Percentiles rank a stretch among this genome's conserved stretches.
Conservation (phyloP, 2,329 filamentous ascomycete species). For the Hawksworthiomyces lignivorus region DNA sequence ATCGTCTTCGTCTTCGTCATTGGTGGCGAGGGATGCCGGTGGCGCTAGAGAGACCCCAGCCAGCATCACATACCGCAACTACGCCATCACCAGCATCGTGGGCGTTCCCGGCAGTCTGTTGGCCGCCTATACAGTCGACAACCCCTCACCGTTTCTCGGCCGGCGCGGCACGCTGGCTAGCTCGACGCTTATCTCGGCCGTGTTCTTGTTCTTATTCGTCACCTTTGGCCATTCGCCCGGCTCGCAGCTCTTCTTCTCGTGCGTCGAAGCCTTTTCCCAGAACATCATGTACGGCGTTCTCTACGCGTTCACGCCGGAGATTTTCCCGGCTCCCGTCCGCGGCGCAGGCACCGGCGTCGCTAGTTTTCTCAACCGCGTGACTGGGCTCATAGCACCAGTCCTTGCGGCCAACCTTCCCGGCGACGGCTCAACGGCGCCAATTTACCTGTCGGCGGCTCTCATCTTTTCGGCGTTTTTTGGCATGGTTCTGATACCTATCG, state of each 20-base stretch:
- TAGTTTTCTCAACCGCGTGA: constrained; percentile 61
- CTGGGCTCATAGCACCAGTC: constrained; percentile 61
- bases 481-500: constrained; percentile 54
- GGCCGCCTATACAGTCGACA: constrained; percentile 64
- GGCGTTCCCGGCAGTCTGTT: constrained; percentile 72
- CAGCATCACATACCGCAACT: constrained; percentile 64
- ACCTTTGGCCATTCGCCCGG: constrained; percentile 47
- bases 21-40: constrained; percentile 21
- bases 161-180: constrained; percentile 64
- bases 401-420: constrained; percentile 55
- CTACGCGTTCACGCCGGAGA: constrained; percentile 70
- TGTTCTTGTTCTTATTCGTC: constrained; percentile 63
- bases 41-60: constrained; percentile 26
- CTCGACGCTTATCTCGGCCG: constrained; percentile 58
- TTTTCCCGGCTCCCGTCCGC: constrained; percentile 64
- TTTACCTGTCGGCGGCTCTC: constrained; percentile 49
- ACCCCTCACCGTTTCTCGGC: constrained; percentile 54
- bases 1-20: constrained; percentile 21
- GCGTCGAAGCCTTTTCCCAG: constrained; percentile 62
- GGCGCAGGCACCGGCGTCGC: constrained; percentile 67
- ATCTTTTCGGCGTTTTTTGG: constrained; percentile 53
- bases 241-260: constrained; percentile 58
- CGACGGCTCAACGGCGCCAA: constrained; percentile 48
- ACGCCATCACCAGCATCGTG: constrained; percentile 68
- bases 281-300: constrained; percentile 73